phyloP scores from a whole-genome alignment of 139 green algal species.

The Diplosphaera chodatii region DNA sequence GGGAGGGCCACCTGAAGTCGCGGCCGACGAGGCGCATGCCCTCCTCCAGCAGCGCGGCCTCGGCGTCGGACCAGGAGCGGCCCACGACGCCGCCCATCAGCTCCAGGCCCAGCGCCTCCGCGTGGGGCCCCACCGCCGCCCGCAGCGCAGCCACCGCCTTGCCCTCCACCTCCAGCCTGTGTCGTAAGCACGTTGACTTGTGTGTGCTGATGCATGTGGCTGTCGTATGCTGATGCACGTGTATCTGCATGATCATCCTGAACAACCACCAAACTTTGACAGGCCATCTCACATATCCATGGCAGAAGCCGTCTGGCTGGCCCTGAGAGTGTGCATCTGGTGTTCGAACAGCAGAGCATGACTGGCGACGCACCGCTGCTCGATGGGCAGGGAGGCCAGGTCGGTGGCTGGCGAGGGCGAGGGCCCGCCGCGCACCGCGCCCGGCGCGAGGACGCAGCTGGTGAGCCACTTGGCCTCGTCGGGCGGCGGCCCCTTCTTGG shows the following conservation, averaged over 20 bases:
- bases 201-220: no score
- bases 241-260: no score
- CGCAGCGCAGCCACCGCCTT: background rate
- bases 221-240: no score
- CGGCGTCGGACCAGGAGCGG: conserved; percentile 3
- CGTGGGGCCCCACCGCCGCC: background rate
- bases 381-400: background rate
- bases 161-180: background rate
- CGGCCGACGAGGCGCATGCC: conserved; percentile 9
- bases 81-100: conserved; percentile 2
- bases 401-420: no score
- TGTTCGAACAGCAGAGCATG: no score
- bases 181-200: no score
- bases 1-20: conserved; percentile 12
- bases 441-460: background rate
- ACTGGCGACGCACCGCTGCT: background rate
- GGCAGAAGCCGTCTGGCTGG: no score
- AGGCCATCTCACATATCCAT: no score
- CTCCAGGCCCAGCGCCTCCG: background rate
- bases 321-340: no score
- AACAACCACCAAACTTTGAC: no score
- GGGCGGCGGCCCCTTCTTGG: no score
- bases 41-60: conserved; percentile 10
- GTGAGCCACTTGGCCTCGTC: background rate
- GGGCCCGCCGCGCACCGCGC: background rate